Conservation (phyloP, 2,329 filamentous ascomycete genomes). For the Parastagonospora nodorum region DNA sequence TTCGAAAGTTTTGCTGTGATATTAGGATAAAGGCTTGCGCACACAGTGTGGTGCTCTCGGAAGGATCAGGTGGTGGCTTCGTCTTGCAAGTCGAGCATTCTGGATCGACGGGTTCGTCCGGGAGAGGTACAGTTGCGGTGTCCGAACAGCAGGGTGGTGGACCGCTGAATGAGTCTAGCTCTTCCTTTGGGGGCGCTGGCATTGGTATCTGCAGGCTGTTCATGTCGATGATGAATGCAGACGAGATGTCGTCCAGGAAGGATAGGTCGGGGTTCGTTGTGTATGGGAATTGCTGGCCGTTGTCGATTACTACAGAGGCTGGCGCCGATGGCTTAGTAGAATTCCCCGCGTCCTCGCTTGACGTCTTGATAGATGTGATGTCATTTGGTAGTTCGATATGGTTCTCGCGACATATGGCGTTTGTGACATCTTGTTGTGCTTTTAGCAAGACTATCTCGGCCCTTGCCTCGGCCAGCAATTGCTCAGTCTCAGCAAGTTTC, state of each 20-base stretch:
- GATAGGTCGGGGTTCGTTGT: conserved; percentile 11
- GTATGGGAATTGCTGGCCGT: conserved; percentile 11
- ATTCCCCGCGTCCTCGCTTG: neutral
- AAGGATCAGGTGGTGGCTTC: conserved; percentile 29
- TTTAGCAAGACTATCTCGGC: conserved; percentile 34
- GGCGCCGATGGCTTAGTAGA: conserved; percentile 3
- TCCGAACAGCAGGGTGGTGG: conserved; percentile 36
- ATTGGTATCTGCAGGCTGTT: conserved; percentile 4
- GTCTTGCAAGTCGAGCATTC: conserved; percentile 37
- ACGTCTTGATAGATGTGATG: neutral
- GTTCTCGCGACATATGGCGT: conserved; percentile 8
- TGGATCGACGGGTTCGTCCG: conserved; percentile 9
- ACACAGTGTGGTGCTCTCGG: conserved; percentile 41
- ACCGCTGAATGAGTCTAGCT: conserved; percentile 3
- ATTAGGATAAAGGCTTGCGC: conserved; percentile 43
- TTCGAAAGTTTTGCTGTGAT: conserved; percentile 41
- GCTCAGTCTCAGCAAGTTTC: conserved; percentile 35
- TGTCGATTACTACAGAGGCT: neutral
- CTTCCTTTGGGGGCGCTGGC: neutral
- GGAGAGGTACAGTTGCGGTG: conserved; percentile 1
- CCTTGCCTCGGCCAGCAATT: conserved; percentile 27
- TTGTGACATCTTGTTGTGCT: conserved; percentile 18
- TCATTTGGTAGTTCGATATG: neutral
- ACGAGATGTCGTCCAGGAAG: conserved; percentile 11
- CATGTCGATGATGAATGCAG: conserved; percentile 2